A percentile compares a stretch with the other conserved stretches of the same genome.
Conservation (phyloP, 75 land plant species). For the Selaginella tamariscina region DNA sequence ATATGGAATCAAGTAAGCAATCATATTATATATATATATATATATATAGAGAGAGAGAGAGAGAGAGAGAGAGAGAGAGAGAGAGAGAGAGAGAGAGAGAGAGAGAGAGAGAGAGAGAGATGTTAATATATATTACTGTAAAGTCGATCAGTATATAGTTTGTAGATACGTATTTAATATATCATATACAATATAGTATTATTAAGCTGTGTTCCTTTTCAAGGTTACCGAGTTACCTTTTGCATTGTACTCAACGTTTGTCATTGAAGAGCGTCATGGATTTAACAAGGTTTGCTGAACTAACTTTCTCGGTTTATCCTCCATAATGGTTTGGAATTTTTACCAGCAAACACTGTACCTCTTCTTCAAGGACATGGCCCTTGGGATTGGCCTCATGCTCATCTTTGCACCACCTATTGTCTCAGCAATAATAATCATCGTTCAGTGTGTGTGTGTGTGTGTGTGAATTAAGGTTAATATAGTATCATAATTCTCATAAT, state of each 20-base stretch:
- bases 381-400: constrained; percentile 42
- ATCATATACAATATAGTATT: background rate
- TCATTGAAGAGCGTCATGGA: constrained; percentile 96
- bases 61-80: too few relatives aligned
- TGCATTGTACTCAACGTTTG: constrained; percentile 91
- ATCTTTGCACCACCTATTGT: constrained; percentile 90
- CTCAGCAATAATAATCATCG: constrained; percentile 82
- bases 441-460: too few relatives aligned
- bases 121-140: too few relatives aligned
- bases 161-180: too few relatives aligned
- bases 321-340: background rate
- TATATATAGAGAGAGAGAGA: too few relatives aligned
- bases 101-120: too few relatives aligned
- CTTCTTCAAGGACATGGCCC: constrained; percentile 70
- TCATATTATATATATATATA: too few relatives aligned
- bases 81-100: too few relatives aligned
- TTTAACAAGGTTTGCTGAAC: constrained; percentile 62
- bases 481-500: too few relatives aligned
- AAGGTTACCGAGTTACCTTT: constrained; percentile 93
- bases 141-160: too few relatives aligned
- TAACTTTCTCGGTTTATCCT: background rate
- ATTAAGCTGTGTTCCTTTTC: constrained; percentile 2
- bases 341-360: constrained; percentile 91
- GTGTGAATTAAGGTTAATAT: too few relatives aligned
- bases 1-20: constrained; percentile 94